These are phyloP conservation scores for Microcos paniculata DNA, from an alignment of 345 rosid genomes.

Conservation along the genomic window DNA sequence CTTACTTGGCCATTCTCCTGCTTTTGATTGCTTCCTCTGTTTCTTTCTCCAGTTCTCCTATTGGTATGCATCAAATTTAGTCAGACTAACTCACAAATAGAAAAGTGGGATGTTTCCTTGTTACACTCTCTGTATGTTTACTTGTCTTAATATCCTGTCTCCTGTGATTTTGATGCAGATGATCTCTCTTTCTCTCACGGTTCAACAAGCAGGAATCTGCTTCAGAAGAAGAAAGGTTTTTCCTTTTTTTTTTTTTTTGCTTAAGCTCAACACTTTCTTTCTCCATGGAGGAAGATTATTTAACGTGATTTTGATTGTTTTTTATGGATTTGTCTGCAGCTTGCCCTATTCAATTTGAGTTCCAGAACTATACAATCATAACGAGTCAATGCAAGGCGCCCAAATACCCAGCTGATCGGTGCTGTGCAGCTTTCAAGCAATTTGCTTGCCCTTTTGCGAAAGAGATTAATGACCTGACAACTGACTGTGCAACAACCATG, in stretches of 20 bases:
- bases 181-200: conserved; percentile 34
- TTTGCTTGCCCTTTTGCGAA: conserved; percentile 61
- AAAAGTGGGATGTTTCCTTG: background rate
- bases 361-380: conserved; percentile 49
- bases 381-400: conserved; percentile 54
- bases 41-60: conserved; percentile 33
- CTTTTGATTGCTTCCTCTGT: conserved; percentile 23
- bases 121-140: conserved; percentile 8
- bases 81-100: background rate
- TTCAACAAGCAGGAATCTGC: conserved; percentile 51
- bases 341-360: conserved; percentile 61
- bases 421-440: conserved; percentile 48
- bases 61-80: conserved; percentile 28
- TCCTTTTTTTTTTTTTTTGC: too few relatives aligned
- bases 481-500: conserved; percentile 50
- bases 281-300: too few relatives aligned
- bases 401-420: conserved; percentile 37
- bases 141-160: background rate
- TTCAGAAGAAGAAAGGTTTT: conserved; percentile 57
- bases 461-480: conserved; percentile 37
- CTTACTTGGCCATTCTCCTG: conserved; percentile 22
- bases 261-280: too few relatives aligned
- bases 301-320: background rate
- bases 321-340: conserved; percentile 28
- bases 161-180: conserved; percentile 36